phyloP scores from a whole-genome alignment of 2,329 filamentous ascomycete species.

The Diaporthe citri region DNA sequence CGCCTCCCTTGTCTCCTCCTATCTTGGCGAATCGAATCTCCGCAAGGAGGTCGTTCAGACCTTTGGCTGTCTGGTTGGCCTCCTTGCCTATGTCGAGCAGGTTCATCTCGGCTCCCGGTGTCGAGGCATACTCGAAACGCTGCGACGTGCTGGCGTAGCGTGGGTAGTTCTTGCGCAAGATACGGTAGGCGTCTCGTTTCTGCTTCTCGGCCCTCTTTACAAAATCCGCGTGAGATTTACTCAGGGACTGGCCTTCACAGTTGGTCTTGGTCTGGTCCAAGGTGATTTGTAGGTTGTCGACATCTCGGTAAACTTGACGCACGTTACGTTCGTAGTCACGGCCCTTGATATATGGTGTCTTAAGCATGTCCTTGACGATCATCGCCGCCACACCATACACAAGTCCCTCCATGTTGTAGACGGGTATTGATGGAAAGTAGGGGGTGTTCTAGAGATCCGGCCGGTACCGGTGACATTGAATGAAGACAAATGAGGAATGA shows the following conservation, averaged over 20 bases:
- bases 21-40: constrained; percentile 36
- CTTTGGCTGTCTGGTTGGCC: constrained; percentile 32
- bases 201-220: constrained; percentile 24
- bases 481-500: neutral
- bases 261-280: constrained; percentile 32
- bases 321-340: constrained; percentile 37
- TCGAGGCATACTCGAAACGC: constrained; percentile 17
- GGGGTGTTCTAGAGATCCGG: neutral
- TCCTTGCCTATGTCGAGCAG: constrained; percentile 35
- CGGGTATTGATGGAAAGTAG: neutral
- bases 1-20: constrained; percentile 13
- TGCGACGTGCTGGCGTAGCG: neutral
- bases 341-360: constrained; percentile 25
- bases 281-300: constrained; percentile 32
- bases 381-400: constrained; percentile 28
- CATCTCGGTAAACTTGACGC: constrained; percentile 32
- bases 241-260: constrained; percentile 18
- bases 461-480: neutral
- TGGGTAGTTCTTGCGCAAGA: constrained; percentile 10
- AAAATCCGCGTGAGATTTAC: constrained; percentile 3
- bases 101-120: constrained; percentile 30
- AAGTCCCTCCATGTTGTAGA: constrained; percentile 32
- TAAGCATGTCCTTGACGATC: constrained; percentile 34
- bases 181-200: constrained; percentile 1
- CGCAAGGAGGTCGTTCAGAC: constrained; percentile 28